Conservation (phyloP, 2,329 filamentous ascomycete species). For the Trichoderma polysporum region DNA sequence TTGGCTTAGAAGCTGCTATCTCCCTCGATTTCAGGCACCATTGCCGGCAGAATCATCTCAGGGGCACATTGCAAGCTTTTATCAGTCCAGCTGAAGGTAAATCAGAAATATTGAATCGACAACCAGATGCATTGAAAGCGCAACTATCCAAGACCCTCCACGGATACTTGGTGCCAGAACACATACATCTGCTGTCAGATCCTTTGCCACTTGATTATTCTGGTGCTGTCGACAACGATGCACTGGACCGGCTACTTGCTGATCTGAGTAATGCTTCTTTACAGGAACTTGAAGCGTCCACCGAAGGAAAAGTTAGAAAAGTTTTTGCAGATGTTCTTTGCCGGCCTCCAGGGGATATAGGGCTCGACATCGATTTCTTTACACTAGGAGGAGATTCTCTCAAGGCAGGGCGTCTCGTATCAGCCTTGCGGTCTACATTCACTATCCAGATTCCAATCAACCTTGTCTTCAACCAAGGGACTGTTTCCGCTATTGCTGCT, state of each 20-base stretch:
- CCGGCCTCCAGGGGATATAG: conserved; percentile 40
- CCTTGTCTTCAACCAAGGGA: conserved; percentile 50
- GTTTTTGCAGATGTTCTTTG: conserved; percentile 48
- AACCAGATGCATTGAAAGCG: conserved; percentile 23
- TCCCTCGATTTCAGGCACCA: conserved; percentile 25
- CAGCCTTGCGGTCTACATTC: conserved; percentile 50
- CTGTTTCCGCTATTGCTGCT: conserved; percentile 41
- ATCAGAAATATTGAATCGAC: not conserved
- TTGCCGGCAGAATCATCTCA: conserved; percentile 11
- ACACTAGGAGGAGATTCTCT: conserved; percentile 55
- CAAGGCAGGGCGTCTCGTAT: conserved; percentile 52
- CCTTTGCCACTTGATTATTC: conserved; percentile 36
- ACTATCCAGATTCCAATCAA: conserved; percentile 50
- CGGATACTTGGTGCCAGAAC: conserved; percentile 42
- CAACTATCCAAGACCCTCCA: conserved; percentile 25
- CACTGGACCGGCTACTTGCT: conserved; percentile 37
- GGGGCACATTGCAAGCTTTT: conserved; percentile 25
- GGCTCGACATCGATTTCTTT: conserved; percentile 49
- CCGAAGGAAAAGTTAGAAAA: conserved; percentile 41
- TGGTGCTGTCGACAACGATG: conserved; percentile 37
- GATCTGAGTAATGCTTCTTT: conserved; percentile 27
- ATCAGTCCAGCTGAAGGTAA: conserved; percentile 25
- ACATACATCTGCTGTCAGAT: conserved; percentile 34
- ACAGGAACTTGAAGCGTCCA: conserved; percentile 28
- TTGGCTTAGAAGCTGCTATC: conserved; percentile 26